Conservation (phyloP, 768 basidiomycete genomes). For the Chalciporus piperatus region DNA sequence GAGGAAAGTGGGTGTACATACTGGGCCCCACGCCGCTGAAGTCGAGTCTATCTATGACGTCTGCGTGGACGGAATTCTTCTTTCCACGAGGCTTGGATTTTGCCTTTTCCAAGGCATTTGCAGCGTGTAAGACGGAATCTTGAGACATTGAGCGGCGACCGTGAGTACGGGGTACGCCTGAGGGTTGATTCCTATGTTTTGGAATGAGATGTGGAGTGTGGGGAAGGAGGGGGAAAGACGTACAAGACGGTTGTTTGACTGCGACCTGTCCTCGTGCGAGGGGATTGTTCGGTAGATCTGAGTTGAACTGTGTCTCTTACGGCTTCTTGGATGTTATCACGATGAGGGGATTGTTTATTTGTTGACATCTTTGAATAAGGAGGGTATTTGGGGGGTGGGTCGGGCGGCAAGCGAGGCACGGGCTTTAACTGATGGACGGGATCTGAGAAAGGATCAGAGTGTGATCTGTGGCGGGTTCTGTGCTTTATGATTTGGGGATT, state of each 20-base stretch:
- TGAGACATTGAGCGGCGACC: conserved; percentile 50
- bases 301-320: conserved; percentile 68
- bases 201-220: conserved; percentile 17
- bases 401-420: conserved; percentile 42
- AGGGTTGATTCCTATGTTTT: conserved; percentile 21
- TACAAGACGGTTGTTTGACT: conserved; percentile 49
- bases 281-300: conserved; percentile 40
- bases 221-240: conserved; percentile 11
- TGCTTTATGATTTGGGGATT: conserved; percentile 22
- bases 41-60: conserved; percentile 88
- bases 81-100: conserved; percentile 50
- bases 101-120: conserved; percentile 42
- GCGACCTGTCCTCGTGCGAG: conserved; percentile 50
- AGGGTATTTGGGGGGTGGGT: conserved; percentile 31
- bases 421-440: conserved; percentile 28
- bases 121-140: conserved; percentile 42
- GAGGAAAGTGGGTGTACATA: conserved; percentile 38
- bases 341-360: conserved; percentile 32
- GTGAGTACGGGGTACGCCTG: conserved; percentile 23
- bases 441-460: conserved; percentile 56
- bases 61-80: conserved; percentile 81
- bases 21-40: conserved; percentile 82
- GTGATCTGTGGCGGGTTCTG: conserved; percentile 41
- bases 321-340: conserved; percentile 53
- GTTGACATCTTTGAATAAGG: conserved; percentile 24